Evolutionary conservation across 2,329 filamentous ascomycete species (phyloP).

Genomic region (Neocatenulostroma microsporum): DNA sequence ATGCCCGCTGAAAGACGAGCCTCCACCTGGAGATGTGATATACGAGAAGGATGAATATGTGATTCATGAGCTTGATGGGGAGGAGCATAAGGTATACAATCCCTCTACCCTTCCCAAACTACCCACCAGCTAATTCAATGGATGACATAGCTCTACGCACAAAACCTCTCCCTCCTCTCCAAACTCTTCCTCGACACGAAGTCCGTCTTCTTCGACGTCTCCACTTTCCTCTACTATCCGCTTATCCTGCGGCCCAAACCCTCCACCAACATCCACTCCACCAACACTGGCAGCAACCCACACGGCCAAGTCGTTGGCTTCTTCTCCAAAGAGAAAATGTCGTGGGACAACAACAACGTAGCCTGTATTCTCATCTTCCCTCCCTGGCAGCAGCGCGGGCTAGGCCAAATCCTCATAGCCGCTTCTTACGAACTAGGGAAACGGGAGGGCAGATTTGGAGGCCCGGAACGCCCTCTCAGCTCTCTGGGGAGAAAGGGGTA

Average conservation of each 20-base stretch:
- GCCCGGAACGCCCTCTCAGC: constrained; percentile 88
- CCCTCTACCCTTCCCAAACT: not conserved
- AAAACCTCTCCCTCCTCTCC: constrained; percentile 90
- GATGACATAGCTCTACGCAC: constrained; percentile 62
- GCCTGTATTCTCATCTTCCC: constrained; percentile 95
- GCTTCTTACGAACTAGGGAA: constrained; percentile 87
- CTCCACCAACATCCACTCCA: constrained; percentile 31
- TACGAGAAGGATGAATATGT: constrained; percentile 75
- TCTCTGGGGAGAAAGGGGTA: constrained; percentile 79
- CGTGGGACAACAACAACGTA: constrained; percentile 97
- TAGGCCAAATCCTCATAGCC: constrained; percentile 84
- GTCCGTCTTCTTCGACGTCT: constrained; percentile 94
- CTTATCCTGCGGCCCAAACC: constrained; percentile 55
- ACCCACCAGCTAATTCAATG: not conserved
- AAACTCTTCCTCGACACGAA: constrained; percentile 98
- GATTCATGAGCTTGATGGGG: constrained; percentile 89
- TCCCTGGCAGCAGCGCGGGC: constrained; percentile 84
- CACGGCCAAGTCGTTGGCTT: constrained; percentile 70
- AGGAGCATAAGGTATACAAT: constrained; percentile 54
- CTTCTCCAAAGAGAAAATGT: constrained; percentile 98
- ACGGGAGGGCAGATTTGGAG: constrained; percentile 74
- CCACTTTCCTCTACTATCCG: constrained; percentile 89
- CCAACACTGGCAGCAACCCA: constrained; percentile 32
- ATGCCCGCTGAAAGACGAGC: constrained; percentile 34
- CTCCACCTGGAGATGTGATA: constrained; percentile 62